Base-by-base conservation (phyloP, 1,284 basidiomycete genomes). In the Amylostereum areolatum region DNA sequence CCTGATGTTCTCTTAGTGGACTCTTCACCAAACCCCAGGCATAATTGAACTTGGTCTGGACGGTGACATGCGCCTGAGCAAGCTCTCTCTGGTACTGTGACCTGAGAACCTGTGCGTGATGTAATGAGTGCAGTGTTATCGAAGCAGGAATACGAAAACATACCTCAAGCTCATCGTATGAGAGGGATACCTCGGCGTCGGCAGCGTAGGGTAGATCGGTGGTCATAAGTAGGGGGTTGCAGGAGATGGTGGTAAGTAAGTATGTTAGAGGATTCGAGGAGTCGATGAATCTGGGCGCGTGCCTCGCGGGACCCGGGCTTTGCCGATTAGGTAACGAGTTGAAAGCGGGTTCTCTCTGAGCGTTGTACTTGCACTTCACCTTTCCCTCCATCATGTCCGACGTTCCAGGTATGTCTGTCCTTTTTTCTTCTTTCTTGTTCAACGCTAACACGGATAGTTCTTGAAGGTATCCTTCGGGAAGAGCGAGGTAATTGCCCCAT, bases 21-120 rank as follows among this genome's bases (percentile, higher is more conserved):
- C 89, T 92, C 77, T 97, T 97, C 49, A 97, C 90, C 31, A 97
- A 75, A 4, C 94, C 96, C 93, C 92, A 95, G 53, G 95, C 89
- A 67, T 90, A 96, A 73, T 99, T 99, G 76, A 99, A 99, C 69
- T 94, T 97, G 47, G 93, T 96, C 72, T 99, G 97, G 2, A 89
- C 83, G 3, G 92, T 93, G 50, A 97, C 81, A 66, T 97, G 93
- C 36, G 85, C 82, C 56, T 92, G 83, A 2, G 80, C 72, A 29
- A 85, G 74, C 66, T 98, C 94, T 66, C 85, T 90, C 74, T 92
- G 82, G 70, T 96, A 96, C 64, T 97, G 95, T 51, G 80, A 63
- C 50, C 84, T 75, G 41, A 97, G 73, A 7, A 95, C 91, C 91
- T 94, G 43, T 32, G 48, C 46, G 24, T 49, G 47, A 36, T n/a